A percentile compares a stretch with the other conserved stretches of the same genome.
These are phyloP conservation scores for Maudiozyma humilis DNA, from an alignment of 1,139 yeast species.

Conservation along the genomic window DNA sequence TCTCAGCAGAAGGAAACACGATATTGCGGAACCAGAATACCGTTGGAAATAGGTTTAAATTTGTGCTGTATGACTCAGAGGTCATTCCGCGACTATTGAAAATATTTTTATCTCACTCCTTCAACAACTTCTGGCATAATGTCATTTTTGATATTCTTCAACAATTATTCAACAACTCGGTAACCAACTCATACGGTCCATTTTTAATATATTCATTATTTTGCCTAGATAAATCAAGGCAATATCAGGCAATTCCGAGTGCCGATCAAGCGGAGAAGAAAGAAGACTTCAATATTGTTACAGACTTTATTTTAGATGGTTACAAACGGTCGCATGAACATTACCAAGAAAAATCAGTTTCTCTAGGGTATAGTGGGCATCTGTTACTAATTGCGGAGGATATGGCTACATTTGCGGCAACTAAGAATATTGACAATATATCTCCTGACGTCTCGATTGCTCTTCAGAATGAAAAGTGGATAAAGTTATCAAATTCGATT, in stretches of 20 bases:
- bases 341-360: slow-evolving; percentile 52
- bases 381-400: slow-evolving; percentile 92
- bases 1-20: slow-evolving; percentile 46
- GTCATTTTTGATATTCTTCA: slow-evolving; percentile 96
- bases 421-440: slow-evolving; percentile 32
- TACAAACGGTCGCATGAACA: slow-evolving; percentile 67
- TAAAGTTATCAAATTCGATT: slow-evolving; percentile 70
- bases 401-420: slow-evolving; percentile 73
- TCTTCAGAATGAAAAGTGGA: slow-evolving; percentile 55
- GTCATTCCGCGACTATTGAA: slow-evolving; percentile 67
- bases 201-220: slow-evolving; percentile 44
- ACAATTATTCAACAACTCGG: slow-evolving; percentile 88
- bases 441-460: slow-evolving; percentile 29
- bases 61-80: slow-evolving; percentile 72
- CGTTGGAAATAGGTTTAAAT: slow-evolving; percentile 82
- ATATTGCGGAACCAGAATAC: slow-evolving; percentile 64
- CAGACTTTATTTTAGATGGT: slow-evolving; percentile 72
- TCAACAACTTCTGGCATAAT: slow-evolving; percentile 95
- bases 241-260: background rate
- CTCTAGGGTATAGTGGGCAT: slow-evolving; percentile 97
- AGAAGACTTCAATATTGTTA: slow-evolving; percentile 58
- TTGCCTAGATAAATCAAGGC: slow-evolving; percentile 2
- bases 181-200: slow-evolving; percentile 84
- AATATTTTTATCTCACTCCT: slow-evolving; percentile 88
- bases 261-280: background rate